phyloP scores from a whole-genome alignment of 495 filamentous ascomycete species.

The Thozetella sp. region DNA sequence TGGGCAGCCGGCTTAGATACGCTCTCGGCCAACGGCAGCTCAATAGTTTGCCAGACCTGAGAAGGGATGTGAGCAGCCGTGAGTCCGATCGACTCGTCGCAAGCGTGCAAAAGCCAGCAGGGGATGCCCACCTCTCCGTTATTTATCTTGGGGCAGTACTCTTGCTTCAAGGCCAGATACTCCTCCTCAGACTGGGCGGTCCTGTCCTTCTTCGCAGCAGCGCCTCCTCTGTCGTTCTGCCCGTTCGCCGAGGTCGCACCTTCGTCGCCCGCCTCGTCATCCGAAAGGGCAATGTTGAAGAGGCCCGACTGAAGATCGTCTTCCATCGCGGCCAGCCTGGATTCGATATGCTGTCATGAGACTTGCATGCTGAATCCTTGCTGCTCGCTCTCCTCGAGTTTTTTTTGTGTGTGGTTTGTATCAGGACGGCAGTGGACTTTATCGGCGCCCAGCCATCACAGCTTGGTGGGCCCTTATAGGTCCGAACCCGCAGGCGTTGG shows the following conservation, averaged over 20 bases:
- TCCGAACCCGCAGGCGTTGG: no score
- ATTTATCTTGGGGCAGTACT: constrained; percentile 41
- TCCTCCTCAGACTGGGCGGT: constrained; percentile 44
- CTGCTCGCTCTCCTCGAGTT: no score
- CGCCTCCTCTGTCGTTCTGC: constrained; percentile 1
- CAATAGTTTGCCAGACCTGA: constrained; percentile 42
- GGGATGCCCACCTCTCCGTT: constrained; percentile 40
- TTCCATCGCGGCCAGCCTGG: constrained; percentile 9
- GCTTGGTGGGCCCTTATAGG: no score
- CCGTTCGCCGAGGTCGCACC: constrained; percentile 5
- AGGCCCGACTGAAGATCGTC: constrained; percentile 30
- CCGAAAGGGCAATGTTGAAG: constrained; percentile 38
- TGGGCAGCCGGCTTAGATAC: constrained; percentile 43
- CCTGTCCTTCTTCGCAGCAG: constrained; percentile 26
- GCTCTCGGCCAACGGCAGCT: constrained; percentile 28
- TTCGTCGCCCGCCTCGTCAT: constrained; percentile 26
- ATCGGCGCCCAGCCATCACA: no score
- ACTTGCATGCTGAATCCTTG: neutral
- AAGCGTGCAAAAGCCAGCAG: neutral
- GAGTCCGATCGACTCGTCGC: neutral
- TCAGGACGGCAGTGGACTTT: no score
- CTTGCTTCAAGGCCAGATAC: constrained; percentile 35
- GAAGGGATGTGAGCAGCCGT: neutral
- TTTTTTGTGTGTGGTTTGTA: no score
- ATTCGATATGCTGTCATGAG: neutral